A percentile compares a stretch with the other conserved stretches of the same genome.
Conservation (phyloP, 768 basidiomycete species). For the Grammothele lineata region DNA sequence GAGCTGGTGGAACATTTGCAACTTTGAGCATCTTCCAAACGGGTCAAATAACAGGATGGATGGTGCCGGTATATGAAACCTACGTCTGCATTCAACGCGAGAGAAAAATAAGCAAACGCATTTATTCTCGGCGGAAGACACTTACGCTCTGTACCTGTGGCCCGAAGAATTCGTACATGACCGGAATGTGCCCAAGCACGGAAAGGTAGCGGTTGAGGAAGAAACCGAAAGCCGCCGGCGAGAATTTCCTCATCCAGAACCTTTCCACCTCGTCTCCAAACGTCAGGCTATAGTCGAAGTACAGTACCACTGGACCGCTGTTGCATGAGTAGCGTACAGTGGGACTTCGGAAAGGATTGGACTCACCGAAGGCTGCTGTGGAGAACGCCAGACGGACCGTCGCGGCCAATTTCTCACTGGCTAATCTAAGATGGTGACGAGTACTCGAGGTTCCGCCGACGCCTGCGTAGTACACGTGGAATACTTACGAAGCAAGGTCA, state of each 20-base stretch:
- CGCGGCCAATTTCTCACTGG: too few relatives aligned
- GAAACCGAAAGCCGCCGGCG: conserved; percentile 8
- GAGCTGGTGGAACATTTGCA: conserved; percentile 2
- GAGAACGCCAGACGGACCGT: too few relatives aligned
- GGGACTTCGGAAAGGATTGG: too few relatives aligned
- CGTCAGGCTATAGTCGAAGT: conserved; percentile 19
- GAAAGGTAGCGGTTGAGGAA: conserved; percentile 19
- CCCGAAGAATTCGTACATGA: conserved; percentile 1
- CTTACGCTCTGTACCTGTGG: background rate
- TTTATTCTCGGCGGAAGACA: background rate
- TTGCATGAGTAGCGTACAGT: too few relatives aligned
- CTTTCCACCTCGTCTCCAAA: conserved; percentile 13
- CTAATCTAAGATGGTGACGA: too few relatives aligned
- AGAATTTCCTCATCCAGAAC: conserved; percentile 10
- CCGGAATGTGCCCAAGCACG: conserved; percentile 14
- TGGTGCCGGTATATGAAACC: background rate
- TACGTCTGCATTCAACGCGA: background rate
- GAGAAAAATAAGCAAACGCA: background rate
- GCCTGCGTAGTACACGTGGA: too few relatives aligned
- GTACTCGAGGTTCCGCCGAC: too few relatives aligned
- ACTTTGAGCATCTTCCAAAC: background rate
- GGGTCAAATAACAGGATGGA: too few relatives aligned
- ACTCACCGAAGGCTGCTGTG: too few relatives aligned
- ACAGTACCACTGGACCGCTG: conserved; percentile 20
- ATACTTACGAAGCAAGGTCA: too few relatives aligned